Conservation (phyloP, 169 alveolate genomes). For the Cryptosporidium tyzzeri region DNA sequence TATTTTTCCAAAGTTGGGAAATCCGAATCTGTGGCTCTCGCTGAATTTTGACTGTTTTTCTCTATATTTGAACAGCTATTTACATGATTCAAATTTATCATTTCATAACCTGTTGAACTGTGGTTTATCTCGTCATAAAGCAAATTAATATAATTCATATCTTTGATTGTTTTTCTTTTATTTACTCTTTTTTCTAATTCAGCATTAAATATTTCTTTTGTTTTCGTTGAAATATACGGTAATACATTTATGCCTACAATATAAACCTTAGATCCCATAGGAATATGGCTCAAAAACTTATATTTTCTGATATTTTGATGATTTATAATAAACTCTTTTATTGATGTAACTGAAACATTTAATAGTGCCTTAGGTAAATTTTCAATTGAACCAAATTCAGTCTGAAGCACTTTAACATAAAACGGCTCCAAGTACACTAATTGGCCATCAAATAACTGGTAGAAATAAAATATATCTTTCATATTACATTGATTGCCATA, state of each 20-base stretch:
- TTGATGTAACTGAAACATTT: conserved; percentile 15
- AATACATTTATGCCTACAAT: conserved; percentile 25
- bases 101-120: not conserved
- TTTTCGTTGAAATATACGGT: conserved; percentile 32
- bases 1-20: not conserved
- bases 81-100: not conserved
- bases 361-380: conserved; percentile 27
- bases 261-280: conserved; percentile 20
- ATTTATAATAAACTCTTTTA: conserved; percentile 16
- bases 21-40: not conserved
- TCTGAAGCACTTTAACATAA: conserved; percentile 18
- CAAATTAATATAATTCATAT: not conserved
- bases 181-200: conserved; percentile 11
- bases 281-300: conserved; percentile 50
- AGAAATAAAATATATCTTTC: conserved; percentile 45
- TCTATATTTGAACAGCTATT: not conserved
- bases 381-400: conserved; percentile 56
- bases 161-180: not conserved
- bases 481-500: not conserved
- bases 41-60: not conserved
- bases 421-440: conserved; percentile 53
- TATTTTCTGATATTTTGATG: not conserved
- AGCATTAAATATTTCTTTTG: conserved; percentile 2
- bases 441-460: conserved; percentile 68
- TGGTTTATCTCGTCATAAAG: not conserved